A percentile compares a stretch with the other conserved stretches of the same genome.
These are phyloP conservation scores for Eimeria necatrix DNA, from an alignment of 169 alveolate species.

Conservation along the genomic window DNA sequence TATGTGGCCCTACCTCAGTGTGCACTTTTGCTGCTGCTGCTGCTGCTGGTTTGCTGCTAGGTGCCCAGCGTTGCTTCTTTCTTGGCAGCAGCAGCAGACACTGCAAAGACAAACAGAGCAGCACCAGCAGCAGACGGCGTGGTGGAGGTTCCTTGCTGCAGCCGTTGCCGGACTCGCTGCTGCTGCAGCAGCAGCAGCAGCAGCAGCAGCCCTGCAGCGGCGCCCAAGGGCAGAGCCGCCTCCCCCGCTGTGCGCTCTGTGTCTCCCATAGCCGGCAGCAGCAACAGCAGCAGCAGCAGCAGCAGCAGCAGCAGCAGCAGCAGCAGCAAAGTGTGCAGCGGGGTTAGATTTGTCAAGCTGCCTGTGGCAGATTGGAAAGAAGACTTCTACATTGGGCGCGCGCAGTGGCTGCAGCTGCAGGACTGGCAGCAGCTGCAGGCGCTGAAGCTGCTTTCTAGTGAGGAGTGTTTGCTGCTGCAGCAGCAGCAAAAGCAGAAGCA, in stretches of 20 bases:
- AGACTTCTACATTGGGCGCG: conserved; percentile 72
- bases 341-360: conserved; percentile 31
- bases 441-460: conserved; percentile 21
- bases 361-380: conserved; percentile 66
- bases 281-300: not conserved
- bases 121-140: conserved; percentile 22
- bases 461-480: conserved; percentile 18
- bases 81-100: conserved; percentile 18
- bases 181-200: conserved; percentile 11
- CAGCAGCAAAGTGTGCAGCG: conserved; percentile 36
- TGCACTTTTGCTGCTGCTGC: not conserved
- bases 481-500: conserved; percentile 34
- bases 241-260: not conserved
- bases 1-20: not conserved
- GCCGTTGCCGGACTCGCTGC: conserved; percentile 27
- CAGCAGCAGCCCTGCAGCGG: not conserved
- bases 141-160: not conserved
- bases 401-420: conserved; percentile 47
- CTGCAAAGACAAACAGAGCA: not conserved
- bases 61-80: conserved; percentile 13
- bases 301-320: conserved; percentile 54
- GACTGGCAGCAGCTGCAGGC: conserved; percentile 60
- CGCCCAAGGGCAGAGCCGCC: not conserved
- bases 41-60: not conserved
- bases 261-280: not conserved